Percentiles rank a stretch among this genome's conserved stretches.
Evolutionary conservation across 2,329 filamentous ascomycete genomes (phyloP).

Genomic region (Chaetomiaceae sp.): DNA sequence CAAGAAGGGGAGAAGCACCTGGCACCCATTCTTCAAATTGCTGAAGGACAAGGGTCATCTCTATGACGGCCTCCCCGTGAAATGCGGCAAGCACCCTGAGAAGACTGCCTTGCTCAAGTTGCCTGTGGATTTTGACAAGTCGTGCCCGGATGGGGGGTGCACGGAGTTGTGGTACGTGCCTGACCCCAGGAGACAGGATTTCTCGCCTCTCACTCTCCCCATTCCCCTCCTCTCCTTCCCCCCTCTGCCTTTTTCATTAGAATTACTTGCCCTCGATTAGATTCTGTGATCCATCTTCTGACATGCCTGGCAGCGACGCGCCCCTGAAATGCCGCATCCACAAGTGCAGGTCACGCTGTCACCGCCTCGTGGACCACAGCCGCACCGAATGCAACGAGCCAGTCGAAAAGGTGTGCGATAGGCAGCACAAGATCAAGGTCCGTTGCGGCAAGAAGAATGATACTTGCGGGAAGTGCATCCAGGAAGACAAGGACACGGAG

Average conservation of each 20-base stretch:
- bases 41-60: conserved; percentile 49
- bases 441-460: conserved; percentile 40
- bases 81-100: conserved; percentile 56
- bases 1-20: conserved; percentile 52
- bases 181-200: not conserved
- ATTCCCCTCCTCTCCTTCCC: too few relatives aligned
- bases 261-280: too few relatives aligned
- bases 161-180: conserved; percentile 52
- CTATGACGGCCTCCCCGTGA: conserved; percentile 56
- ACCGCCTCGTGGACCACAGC: conserved; percentile 56
- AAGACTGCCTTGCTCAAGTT: conserved; percentile 41
- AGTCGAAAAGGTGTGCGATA: conserved; percentile 44
- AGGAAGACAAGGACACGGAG: conserved; percentile 43
- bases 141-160: conserved; percentile 68
- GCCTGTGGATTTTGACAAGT: conserved; percentile 53
- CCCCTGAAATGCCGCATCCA: conserved; percentile 55
- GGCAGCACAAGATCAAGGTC: conserved; percentile 45
- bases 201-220: too few relatives aligned
- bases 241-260: too few relatives aligned
- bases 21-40: conserved; percentile 53
- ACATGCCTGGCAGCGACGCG: conserved; percentile 45
- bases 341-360: conserved; percentile 55
- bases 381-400: conserved; percentile 34
- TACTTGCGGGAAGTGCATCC: conserved; percentile 48
- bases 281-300: too few relatives aligned